phyloP scores from a whole-genome alignment of 2,329 filamentous ascomycete species.

The Bimuria novae-zelandiae region DNA sequence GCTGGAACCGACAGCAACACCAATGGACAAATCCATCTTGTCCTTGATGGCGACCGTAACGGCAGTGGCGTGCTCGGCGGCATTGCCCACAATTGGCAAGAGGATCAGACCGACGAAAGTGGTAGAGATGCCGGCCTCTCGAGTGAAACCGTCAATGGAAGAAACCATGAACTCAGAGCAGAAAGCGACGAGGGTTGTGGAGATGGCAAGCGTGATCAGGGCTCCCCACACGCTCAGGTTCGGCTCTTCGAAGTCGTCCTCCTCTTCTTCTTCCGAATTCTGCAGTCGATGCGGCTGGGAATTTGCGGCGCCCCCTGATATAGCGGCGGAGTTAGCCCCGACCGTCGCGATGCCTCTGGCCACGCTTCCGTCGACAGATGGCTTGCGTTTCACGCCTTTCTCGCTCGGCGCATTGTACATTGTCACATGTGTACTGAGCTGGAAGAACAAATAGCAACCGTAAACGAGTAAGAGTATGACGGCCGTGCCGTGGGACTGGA shows the following conservation, averaged over 20 bases:
- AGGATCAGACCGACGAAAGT: slow-evolving; percentile 68
- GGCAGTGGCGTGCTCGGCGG: slow-evolving; percentile 68
- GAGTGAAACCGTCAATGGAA: slow-evolving; percentile 61
- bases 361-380: slow-evolving; percentile 54
- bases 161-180: slow-evolving; percentile 71
- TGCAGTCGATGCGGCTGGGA: slow-evolving; percentile 51
- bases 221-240: slow-evolving; percentile 75
- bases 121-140: slow-evolving; percentile 55
- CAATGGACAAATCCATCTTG: slow-evolving; percentile 71
- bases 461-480: slow-evolving; percentile 86
- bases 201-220: slow-evolving; percentile 69
- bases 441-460: slow-evolving; percentile 82
- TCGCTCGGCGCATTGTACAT: slow-evolving; percentile 81
- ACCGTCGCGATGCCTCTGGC: slow-evolving; percentile 57
- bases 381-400: slow-evolving; percentile 69
- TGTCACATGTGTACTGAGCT: slow-evolving; percentile 79
- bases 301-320: slow-evolving; percentile 56
- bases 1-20: slow-evolving; percentile 67
- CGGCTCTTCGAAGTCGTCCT: slow-evolving; percentile 74
- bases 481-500: slow-evolving; percentile 69
- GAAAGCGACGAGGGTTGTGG: slow-evolving; percentile 78
- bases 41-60: slow-evolving; percentile 66
- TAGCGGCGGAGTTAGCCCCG: slow-evolving; percentile 57
- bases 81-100: slow-evolving; percentile 68
- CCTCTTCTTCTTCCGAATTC: slow-evolving; percentile 49